Evolutionary conservation across 2,329 filamentous ascomycete genomes (phyloP).

Genomic region (Talaromyces atroroseus): DNA sequence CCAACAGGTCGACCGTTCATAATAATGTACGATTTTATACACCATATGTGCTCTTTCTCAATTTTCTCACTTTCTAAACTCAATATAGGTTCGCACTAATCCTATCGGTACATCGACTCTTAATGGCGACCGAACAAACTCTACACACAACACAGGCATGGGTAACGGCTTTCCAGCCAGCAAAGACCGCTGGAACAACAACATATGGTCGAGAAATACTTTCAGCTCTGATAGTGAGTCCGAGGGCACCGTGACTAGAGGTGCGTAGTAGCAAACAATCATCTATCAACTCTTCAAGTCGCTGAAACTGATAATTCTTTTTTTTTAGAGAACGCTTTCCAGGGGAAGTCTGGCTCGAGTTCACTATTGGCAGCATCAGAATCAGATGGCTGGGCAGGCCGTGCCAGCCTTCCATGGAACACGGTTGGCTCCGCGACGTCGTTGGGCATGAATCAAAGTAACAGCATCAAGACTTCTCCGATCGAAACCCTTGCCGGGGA

Average conservation of each 20-base stretch:
- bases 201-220: constrained; percentile 51
- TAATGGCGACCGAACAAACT: constrained; percentile 30
- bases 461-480: constrained; percentile 53
- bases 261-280: constrained; percentile 29
- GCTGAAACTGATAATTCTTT: not conserved
- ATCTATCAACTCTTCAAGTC: not conserved
- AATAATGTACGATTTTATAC: constrained; percentile 26
- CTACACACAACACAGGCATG: constrained; percentile 35
- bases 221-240: constrained; percentile 41
- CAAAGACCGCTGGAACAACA: constrained; percentile 41
- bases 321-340: constrained; percentile 29
- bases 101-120: constrained; percentile 34
- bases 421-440: constrained; percentile 43
- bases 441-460: constrained; percentile 40
- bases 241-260: constrained; percentile 45
- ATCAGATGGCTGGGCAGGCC: constrained; percentile 56
- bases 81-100: constrained; percentile 26
- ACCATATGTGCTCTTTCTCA: not conserved
- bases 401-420: constrained; percentile 56
- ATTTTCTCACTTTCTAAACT: constrained; percentile 15
- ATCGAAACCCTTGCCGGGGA: constrained; percentile 50
- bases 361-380: constrained; percentile 65
- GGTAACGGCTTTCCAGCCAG: constrained; percentile 41
- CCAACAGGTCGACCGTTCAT: constrained; percentile 32
- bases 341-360: constrained; percentile 61